Evolutionary conservation across 192 early-diverging fungal species (phyloP).

Genomic region (Coemansia sp.): DNA sequence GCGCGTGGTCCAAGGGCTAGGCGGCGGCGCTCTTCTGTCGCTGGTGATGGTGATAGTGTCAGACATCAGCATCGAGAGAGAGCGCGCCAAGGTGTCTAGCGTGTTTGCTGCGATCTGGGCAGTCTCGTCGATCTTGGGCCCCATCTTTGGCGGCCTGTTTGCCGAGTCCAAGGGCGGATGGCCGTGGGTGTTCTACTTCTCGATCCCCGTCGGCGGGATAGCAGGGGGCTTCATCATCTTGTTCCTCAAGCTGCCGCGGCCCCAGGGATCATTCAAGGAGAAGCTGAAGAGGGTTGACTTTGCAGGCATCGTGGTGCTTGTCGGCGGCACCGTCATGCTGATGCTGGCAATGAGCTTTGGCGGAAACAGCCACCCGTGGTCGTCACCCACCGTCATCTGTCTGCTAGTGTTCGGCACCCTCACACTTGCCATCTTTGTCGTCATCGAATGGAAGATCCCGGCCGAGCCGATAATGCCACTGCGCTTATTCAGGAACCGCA

Average conservation of each 20-base stretch:
- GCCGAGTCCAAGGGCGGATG: constrained; percentile 44
- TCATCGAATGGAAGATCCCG: constrained; percentile 56
- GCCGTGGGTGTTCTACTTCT: constrained; percentile 63
- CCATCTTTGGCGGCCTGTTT: constrained; percentile 60
- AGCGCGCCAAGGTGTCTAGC: constrained; percentile 61
- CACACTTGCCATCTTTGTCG: constrained; percentile 56
- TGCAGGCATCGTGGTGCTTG: constrained; percentile 58
- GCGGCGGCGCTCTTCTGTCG: constrained; percentile 63
- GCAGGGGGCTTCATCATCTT: constrained; percentile 37
- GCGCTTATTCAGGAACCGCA: constrained; percentile 58
- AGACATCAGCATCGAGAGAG: constrained; percentile 61
- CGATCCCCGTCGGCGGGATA: constrained; percentile 46
- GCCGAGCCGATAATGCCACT: constrained; percentile 65
- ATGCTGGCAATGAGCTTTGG: constrained; percentile 73
- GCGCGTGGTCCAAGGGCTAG: constrained; percentile 64
- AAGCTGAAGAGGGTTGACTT: constrained; percentile 67
- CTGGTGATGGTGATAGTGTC: constrained; percentile 64
- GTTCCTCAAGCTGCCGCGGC: constrained; percentile 43
- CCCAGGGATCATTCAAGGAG: constrained; percentile 24
- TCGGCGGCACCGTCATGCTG: constrained; percentile 60
- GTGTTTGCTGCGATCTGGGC: constrained; percentile 59
- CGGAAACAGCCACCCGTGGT: constrained; percentile 71
- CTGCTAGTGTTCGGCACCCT: constrained; percentile 55
- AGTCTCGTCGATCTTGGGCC: constrained; percentile 58
- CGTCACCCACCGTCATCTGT: constrained; percentile 58